Evolutionary conservation across 495 filamentous ascomycete species (phyloP).

Genomic region (Penicillium malachiteum): DNA sequence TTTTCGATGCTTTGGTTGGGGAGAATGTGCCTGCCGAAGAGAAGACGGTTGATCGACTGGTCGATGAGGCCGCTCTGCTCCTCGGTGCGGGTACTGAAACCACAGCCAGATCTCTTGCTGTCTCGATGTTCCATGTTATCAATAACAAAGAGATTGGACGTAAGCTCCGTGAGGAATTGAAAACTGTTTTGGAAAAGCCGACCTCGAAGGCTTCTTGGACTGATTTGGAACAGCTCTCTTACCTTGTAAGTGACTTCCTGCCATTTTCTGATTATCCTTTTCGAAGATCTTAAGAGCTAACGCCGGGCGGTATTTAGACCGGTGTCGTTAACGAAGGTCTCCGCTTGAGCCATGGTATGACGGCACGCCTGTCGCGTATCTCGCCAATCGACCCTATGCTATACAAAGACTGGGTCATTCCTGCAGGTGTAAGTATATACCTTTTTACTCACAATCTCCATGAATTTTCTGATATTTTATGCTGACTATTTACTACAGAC

Average conservation of each 20-base stretch:
- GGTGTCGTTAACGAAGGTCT: conserved; percentile 9
- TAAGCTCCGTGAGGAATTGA: conserved; percentile 25
- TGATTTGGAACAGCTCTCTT: conserved; percentile 46
- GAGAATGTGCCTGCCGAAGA: conserved; percentile 17
- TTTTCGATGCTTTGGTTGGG: conserved; percentile 16
- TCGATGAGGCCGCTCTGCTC: conserved; percentile 30
- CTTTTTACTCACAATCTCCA: not conserved
- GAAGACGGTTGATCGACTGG: conserved; percentile 24
- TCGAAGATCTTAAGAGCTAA: not conserved
- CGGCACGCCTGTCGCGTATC: conserved; percentile 3
- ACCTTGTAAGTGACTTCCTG: conserved; percentile 30
- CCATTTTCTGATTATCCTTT: conserved; percentile 4
- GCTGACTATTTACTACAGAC: conserved; percentile 4
- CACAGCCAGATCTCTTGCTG: conserved; percentile 26
- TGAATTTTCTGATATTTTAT: conserved; percentile 30
- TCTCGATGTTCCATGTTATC: conserved; percentile 30
- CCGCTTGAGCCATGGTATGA: conserved; percentile 5
- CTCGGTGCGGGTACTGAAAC: conserved; percentile 38
- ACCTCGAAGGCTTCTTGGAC: conserved; percentile 3
- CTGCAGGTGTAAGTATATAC: conserved; percentile 6
- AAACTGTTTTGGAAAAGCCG: conserved; percentile 23
- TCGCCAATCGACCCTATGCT: conserved; percentile 5
- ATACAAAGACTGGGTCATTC: conserved; percentile 9
- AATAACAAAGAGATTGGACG: conserved; percentile 17
- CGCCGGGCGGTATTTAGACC: conserved; percentile 15